Conservation (phyloP, 768 basidiomycete species). For the Tubosaeta sp. region DNA sequence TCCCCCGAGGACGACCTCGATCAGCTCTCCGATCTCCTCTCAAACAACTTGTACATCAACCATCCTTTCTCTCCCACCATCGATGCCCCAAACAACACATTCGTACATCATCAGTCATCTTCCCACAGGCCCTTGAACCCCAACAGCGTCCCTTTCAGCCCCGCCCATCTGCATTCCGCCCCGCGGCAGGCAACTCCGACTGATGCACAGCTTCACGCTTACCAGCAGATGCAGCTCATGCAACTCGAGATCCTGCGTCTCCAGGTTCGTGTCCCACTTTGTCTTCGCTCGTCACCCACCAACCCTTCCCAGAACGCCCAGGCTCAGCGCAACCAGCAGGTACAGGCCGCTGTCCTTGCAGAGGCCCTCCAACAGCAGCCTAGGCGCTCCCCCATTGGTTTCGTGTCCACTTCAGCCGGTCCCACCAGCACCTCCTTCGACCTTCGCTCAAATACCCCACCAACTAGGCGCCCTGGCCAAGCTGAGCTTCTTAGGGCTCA, state of each 20-base stretch:
- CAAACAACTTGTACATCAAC: slow-evolving; percentile 49
- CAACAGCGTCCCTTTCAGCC: slow-evolving; percentile 45
- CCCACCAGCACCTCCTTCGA: slow-evolving; percentile 64
- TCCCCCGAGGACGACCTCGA: slow-evolving; percentile 56
- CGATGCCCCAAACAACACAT: slow-evolving; percentile 63
- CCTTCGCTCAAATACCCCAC: slow-evolving; percentile 51
- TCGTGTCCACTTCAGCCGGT: slow-evolving; percentile 68
- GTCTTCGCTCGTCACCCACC: slow-evolving; percentile 2
- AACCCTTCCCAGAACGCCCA: slow-evolving; percentile 49
- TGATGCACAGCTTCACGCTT: slow-evolving; percentile 53
- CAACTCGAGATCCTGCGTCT: slow-evolving; percentile 79
- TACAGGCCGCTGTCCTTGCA: slow-evolving; percentile 67
- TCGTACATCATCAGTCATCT: slow-evolving; percentile 59
- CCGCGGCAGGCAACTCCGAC: slow-evolving; percentile 37
- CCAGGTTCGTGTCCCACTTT: slow-evolving; percentile 48
- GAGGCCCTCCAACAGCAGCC: slow-evolving; percentile 50
- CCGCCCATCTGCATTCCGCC: slow-evolving; percentile 37
- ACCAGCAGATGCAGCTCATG: slow-evolving; percentile 77
- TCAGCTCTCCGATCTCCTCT: slow-evolving; percentile 54
- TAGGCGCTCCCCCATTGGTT: slow-evolving; percentile 27
- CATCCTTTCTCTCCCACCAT: slow-evolving; percentile 68
- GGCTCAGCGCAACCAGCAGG: slow-evolving; percentile 56
- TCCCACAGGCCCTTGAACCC: slow-evolving; percentile 50
- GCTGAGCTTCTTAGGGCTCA: slow-evolving; percentile 63
- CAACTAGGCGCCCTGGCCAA: slow-evolving; percentile 66